Evolutionary conservation across 441 rosid genomes (phyloP).

Genomic region (Gossypium trilobum): DNA sequence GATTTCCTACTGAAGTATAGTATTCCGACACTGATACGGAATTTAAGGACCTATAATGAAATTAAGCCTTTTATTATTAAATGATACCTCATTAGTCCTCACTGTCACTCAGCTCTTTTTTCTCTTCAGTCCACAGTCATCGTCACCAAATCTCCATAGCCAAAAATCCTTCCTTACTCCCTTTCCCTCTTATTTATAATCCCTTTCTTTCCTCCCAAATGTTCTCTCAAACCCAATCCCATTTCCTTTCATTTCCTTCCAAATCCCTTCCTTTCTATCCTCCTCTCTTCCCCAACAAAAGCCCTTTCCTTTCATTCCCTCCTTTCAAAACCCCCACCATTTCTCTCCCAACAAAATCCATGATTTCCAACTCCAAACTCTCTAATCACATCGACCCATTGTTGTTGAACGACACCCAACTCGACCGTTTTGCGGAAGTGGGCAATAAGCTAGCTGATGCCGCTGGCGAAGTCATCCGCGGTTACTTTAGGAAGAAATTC

Average conservation of each 20-base stretch:
- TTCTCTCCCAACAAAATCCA: constrained; percentile 19
- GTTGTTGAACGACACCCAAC: constrained; percentile 24
- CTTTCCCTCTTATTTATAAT: constrained; percentile 30
- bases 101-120: neutral
- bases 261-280: constrained; percentile 7
- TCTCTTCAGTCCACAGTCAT: neutral
- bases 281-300: constrained; percentile 3
- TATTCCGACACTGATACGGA: too few relatives aligned
- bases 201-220: constrained; percentile 17
- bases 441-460: constrained; percentile 72
- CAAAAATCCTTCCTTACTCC: neutral
- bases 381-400: constrained; percentile 8
- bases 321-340: neutral
- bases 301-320: constrained; percentile 1
- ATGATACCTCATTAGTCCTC: neutral
- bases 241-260: constrained; percentile 19
- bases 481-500: constrained; percentile 67
- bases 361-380: constrained; percentile 33
- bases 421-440: constrained; percentile 43
- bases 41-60: too few relatives aligned
- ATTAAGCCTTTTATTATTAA: too few relatives aligned
- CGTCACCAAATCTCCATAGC: too few relatives aligned
- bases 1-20: too few relatives aligned
- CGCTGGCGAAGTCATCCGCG: constrained; percentile 72
- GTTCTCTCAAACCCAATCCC: constrained; percentile 36